Evolutionary conservation across 352 stramenopile genomes (phyloP), one percentile per base, ranked within the genome.

Genomic region (Pythium chondricola): DNA sequence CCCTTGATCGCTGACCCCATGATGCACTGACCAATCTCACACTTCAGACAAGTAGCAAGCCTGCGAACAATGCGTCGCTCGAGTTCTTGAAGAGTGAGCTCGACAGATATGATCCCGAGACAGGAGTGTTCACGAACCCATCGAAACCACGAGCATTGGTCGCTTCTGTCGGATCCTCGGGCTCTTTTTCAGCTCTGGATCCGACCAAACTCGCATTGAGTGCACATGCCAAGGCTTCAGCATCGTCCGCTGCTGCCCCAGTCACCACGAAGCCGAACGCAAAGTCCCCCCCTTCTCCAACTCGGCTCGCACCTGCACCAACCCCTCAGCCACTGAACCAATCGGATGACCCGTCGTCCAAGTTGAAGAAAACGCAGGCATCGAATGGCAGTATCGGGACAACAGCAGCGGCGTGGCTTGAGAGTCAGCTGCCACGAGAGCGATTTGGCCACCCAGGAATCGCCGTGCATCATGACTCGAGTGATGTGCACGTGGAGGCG

Each of bases 61-160:
- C 56, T 9, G 31, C 45, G 2, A 47, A 51, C 4, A 56, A 49
- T 21, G 67, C 67, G n/a, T 83, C 75, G 40, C 50, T 88, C 5
- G 74, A 67, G 29, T 75, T 84, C 20, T 61, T 86, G 21, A 63
- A 75, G n/a, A 65, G 62, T 33, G 74, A 74, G 24, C 62, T 90
- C 24, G 64, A 79, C 56, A 75, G 78, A 33, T 89, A 85, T 38
- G 71, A 82, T 16, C 64, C 47, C 52, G 61, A 79, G 18, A 63
- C 51, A 0, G 58, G 58, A 7, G 41, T 61, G 0, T 66, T 66
- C 20, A 43, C 54, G 20, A 39, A 43, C 13, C 0, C 46, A 14
- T 38, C 56, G 0, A 57, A 52, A 26, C 36, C 48, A 3, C 31
- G 36, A 25, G 45, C 56, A 25, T 52, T 50, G 6, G 43, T 51